phyloP scores from a whole-genome alignment of 169 alveolate genomes.

The Perkinsus olseni region DNA sequence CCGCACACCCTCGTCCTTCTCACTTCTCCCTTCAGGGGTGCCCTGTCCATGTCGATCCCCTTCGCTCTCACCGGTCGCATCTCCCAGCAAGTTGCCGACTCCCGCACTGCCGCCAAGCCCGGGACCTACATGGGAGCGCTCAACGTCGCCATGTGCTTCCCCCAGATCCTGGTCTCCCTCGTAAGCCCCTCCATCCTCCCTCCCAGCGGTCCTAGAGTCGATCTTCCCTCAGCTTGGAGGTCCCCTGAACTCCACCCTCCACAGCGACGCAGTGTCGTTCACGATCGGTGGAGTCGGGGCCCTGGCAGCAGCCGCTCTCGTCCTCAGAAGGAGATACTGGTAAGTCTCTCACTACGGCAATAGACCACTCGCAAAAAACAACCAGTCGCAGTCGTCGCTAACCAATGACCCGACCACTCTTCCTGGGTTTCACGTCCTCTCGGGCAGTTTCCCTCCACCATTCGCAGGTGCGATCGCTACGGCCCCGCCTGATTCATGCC shows the following conservation, averaged over 20 bases:
- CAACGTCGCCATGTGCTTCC: not conserved
- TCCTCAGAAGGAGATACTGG: not conserved
- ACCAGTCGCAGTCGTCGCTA: no score
- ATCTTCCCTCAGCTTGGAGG: not conserved
- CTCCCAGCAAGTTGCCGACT: not conserved
- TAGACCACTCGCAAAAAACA: no score
- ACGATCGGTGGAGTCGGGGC: not conserved
- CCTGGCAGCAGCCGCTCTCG: not conserved
- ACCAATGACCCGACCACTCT: no score
- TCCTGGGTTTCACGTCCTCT: no score
- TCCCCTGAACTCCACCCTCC: not conserved
- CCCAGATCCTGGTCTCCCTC: not conserved
- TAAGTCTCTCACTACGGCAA: not conserved
- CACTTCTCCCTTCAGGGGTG: not conserved
- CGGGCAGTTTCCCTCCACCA: no score
- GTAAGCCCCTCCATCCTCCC: not conserved
- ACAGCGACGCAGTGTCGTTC: not conserved
- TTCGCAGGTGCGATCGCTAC: no score
- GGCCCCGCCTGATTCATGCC: no score
- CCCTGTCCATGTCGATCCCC: not conserved
- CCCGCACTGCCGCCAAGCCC: not conserved
- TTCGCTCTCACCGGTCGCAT: not conserved
- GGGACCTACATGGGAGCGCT: not conserved
- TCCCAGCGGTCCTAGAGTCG: not conserved
- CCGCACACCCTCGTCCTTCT: not conserved